Conservation (phyloP, 352 stramenopile species). For the Globisporangium cederbergense region DNA sequence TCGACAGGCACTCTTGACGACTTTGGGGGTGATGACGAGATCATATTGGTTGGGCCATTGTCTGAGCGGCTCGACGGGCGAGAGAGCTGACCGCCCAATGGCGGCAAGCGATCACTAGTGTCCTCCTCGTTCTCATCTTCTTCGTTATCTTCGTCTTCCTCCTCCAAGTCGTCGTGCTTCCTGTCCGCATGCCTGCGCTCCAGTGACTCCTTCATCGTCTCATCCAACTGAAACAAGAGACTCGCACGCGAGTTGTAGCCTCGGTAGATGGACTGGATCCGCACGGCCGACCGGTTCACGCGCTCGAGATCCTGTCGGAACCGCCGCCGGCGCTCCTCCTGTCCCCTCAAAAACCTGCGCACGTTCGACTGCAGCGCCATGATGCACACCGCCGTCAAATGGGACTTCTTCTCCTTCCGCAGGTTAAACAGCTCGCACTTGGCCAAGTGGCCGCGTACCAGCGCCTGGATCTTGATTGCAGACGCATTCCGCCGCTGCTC, state of each 20-base stretch:
- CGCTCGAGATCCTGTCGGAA: conserved; percentile 55
- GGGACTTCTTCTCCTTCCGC: conserved; percentile 43
- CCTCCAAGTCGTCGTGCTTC: neutral
- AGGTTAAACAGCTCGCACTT: conserved; percentile 25
- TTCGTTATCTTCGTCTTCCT: conserved; percentile 11
- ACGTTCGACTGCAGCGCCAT: conserved; percentile 75
- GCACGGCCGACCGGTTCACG: conserved; percentile 56
- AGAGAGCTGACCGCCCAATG: conserved; percentile 11
- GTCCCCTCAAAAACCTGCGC: conserved; percentile 44
- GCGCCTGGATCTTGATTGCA: conserved; percentile 45
- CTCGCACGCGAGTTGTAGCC: conserved; percentile 55
- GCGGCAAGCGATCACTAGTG: conserved; percentile 18
- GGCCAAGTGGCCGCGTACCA: conserved; percentile 43
- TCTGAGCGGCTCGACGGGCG: conserved; percentile 18
- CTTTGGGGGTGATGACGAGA: conserved; percentile 4
- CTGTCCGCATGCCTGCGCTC: neutral
- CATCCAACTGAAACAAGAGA: conserved; percentile 37
- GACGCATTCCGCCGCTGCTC: conserved; percentile 36
- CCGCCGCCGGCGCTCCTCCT: conserved; percentile 35
- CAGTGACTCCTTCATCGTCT: conserved; percentile 21
- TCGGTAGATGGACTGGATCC: conserved; percentile 67
- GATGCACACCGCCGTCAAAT: conserved; percentile 49
- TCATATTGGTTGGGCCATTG: conserved; percentile 12
- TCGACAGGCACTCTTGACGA: conserved; percentile 2
- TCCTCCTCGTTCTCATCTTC: conserved; percentile 26